Percentiles rank a stretch among this genome's conserved stretches.
phyloP scores from a whole-genome alignment of 2,329 filamentous ascomycete genomes.

The Bretziella fagacearum region DNA sequence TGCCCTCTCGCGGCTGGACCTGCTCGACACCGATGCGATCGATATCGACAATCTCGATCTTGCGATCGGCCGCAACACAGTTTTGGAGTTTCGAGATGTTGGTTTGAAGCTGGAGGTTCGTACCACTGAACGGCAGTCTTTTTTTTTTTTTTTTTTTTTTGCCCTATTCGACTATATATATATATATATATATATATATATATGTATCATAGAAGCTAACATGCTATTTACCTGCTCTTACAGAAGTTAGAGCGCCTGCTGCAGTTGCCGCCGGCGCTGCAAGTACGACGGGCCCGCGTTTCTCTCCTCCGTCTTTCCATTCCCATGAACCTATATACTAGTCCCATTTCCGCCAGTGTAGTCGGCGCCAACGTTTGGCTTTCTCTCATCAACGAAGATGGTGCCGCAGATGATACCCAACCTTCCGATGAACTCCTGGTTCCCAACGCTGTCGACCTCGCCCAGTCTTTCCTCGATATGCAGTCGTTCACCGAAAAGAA shows the following conservation, averaged over 20 bases:
- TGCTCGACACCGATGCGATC: conserved; percentile 74
- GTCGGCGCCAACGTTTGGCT: conserved; percentile 62
- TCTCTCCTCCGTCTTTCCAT: conserved; percentile 63
- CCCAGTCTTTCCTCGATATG: conserved; percentile 60
- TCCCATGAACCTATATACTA: conserved; percentile 74
- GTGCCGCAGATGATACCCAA: background rate
- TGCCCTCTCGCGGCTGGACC: conserved; percentile 63
- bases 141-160: background rate
- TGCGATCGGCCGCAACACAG: conserved; percentile 62
- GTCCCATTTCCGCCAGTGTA: conserved; percentile 65
- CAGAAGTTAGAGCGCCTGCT: conserved; percentile 67
- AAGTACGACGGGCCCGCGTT: conserved; percentile 57
- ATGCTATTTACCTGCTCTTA: background rate
- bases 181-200: background rate
- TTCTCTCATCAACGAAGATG: conserved; percentile 25
- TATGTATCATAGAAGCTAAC: background rate
- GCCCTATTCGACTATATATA: no score
- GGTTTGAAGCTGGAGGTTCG: conserved; percentile 54
- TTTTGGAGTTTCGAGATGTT: conserved; percentile 74
- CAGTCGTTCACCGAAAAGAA: conserved; percentile 48
- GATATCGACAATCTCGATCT: conserved; percentile 78
- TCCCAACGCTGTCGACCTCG: conserved; percentile 55
- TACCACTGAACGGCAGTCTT: background rate
- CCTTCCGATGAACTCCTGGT: conserved; percentile 23
- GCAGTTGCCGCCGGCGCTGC: conserved; percentile 54